phyloP scores from a whole-genome alignment of 306 rosid genomes.

The Delonix regia region DNA sequence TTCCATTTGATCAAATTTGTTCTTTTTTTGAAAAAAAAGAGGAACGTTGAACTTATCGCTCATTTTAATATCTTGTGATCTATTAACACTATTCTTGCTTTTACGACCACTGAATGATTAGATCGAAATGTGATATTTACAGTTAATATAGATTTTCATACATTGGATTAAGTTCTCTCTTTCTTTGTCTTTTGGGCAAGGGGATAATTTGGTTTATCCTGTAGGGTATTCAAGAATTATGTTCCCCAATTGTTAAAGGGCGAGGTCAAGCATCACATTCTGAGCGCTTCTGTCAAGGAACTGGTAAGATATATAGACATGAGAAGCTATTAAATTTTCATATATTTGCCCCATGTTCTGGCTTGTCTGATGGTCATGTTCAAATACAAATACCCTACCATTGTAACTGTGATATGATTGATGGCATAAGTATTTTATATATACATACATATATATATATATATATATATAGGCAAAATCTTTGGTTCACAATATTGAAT shows the following conservation, averaged over 20 bases:
- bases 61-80: not conserved
- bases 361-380: slow-evolving; percentile 14
- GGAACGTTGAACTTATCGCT: not conserved
- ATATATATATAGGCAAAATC: too few relatives aligned
- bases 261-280: slow-evolving; percentile 51
- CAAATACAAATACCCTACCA: not conserved
- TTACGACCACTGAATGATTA: slow-evolving; percentile 5
- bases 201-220: slow-evolving; percentile 33
- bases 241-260: slow-evolving; percentile 73
- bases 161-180: slow-evolving; percentile 7
- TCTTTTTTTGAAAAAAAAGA: not conserved
- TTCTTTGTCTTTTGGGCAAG: slow-evolving; percentile 25
- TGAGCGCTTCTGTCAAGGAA: slow-evolving; percentile 47
- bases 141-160: slow-evolving; percentile 12
- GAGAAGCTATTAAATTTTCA: slow-evolving; percentile 22
- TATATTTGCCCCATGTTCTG: slow-evolving; percentile 16
- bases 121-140: slow-evolving; percentile 26
- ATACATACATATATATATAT: not conserved
- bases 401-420: not conserved
- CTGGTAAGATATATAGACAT: slow-evolving; percentile 64
- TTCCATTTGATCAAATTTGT: not conserved
- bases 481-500: too few relatives aligned
- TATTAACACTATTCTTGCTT: slow-evolving; percentile 7
- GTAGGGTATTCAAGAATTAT: slow-evolving; percentile 85
- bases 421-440: not conserved